phyloP scores from a whole-genome alignment of 306 rosid genomes.

The Cicer yamashitae region DNA sequence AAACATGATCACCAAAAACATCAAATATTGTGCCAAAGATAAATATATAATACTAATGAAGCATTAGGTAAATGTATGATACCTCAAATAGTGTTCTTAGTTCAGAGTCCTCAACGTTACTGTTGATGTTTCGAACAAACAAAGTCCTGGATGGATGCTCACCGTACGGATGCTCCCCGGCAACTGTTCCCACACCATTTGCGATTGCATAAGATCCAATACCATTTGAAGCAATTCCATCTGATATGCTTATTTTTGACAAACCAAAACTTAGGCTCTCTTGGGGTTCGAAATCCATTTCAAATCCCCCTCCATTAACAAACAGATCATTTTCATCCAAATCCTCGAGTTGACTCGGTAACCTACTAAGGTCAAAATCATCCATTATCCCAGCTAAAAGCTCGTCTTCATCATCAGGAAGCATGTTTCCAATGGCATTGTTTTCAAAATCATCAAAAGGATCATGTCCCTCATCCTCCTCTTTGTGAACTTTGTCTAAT shows the following conservation, averaged over 20 bases:
- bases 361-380: conserved; percentile 83
- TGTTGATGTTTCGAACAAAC: conserved; percentile 89
- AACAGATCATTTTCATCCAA: conserved; percentile 85
- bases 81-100: conserved; percentile 86
- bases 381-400: conserved; percentile 85
- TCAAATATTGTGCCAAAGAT: conserved; percentile 10
- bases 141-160: conserved; percentile 97
- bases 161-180: conserved; percentile 96
- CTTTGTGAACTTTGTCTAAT: conserved; percentile 52
- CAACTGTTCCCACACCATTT: conserved; percentile 83
- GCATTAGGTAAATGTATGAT: conserved; percentile 21
- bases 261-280: conserved; percentile 64
- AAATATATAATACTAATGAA: conserved; percentile 31
- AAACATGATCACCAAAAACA: conserved; percentile 19
- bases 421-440: conserved; percentile 62
- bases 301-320: conserved; percentile 90
- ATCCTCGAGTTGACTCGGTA: conserved; percentile 91
- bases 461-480: conserved; percentile 55
- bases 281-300: conserved; percentile 80
- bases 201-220: conserved; percentile 65
- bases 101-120: conserved; percentile 87
- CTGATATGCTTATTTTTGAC: conserved; percentile 68
- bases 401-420: conserved; percentile 88
- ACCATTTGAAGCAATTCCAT: conserved; percentile 63
- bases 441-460: conserved; percentile 63